phyloP scores from a whole-genome alignment of 495 filamentous ascomycete species.

The Corynascus novoguineensis region DNA sequence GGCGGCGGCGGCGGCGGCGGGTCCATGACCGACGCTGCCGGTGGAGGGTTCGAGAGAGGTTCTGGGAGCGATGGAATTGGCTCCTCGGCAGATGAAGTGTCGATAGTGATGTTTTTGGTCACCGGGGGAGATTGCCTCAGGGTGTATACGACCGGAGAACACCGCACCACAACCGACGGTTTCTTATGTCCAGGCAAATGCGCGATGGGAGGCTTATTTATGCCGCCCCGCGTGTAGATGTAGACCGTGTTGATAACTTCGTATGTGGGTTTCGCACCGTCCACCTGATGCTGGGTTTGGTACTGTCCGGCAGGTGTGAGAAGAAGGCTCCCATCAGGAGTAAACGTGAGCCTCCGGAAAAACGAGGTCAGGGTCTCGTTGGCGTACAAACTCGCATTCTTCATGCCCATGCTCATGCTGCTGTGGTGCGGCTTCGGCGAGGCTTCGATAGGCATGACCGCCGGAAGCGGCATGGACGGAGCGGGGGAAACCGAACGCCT shows the following conservation, averaged over 20 bases:
- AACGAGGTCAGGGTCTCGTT: conserved; percentile 97
- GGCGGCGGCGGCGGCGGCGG: conserved; percentile 67
- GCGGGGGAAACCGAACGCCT: conserved; percentile 92
- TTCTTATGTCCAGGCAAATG: conserved; percentile 98
- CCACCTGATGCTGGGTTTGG: conserved; percentile 68
- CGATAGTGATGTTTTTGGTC: conserved; percentile 86
- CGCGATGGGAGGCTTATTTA: conserved; percentile 96
- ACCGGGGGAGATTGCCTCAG: conserved; percentile 60
- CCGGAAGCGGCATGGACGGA: conserved; percentile 87
- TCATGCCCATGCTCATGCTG: conserved; percentile 56
- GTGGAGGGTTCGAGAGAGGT: conserved; percentile 58
- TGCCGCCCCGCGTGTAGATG: conserved; percentile 91
- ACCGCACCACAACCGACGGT: conserved; percentile 91
- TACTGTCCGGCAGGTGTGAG: conserved; percentile 97
- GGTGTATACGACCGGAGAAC: conserved; percentile 85
- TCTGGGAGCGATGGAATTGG: conserved; percentile 78
- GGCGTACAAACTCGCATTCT: conserved; percentile 88
- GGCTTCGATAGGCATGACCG: conserved; percentile 90
- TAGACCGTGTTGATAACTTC: conserved; percentile 97
- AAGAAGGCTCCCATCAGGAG: conserved; percentile 89
- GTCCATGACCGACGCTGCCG: conserved; percentile 67
- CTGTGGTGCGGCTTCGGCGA: conserved; percentile 68
- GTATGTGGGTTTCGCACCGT: conserved; percentile 65
- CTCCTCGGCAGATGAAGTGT: conserved; percentile 84
- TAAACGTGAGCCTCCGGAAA: conserved; percentile 89